These are phyloP conservation scores for Sungouiella blattae DNA, from an alignment of 805 yeast genomes.

Conservation along the genomic window DNA sequence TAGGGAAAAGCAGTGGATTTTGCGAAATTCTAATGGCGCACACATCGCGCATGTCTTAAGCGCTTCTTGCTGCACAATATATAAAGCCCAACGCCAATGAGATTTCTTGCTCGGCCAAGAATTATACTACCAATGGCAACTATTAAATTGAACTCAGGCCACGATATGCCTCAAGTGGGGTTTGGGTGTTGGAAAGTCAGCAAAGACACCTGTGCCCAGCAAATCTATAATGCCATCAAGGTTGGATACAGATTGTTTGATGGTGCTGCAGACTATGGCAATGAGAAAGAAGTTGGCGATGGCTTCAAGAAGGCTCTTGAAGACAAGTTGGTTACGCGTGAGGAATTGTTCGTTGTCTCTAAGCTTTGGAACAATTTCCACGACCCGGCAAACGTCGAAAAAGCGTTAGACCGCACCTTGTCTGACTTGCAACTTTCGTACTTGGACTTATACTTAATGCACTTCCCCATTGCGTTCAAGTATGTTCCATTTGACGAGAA, in stretches of 20 bases:
- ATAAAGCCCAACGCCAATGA: no score
- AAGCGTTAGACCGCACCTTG: neutral
- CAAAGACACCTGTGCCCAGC: neutral
- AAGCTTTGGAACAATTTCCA: constrained; percentile 2
- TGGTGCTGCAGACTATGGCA: constrained; percentile 2
- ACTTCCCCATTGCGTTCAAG: constrained; percentile 3
- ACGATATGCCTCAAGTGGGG: neutral
- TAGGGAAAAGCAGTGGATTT: no score
- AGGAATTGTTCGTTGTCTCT: neutral
- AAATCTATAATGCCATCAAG: constrained; percentile 2
- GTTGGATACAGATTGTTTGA: constrained; percentile 1
- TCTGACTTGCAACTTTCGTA: constrained; percentile 1
- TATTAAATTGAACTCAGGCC: neutral
- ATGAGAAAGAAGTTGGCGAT: constrained; percentile 1
- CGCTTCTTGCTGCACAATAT: no score
- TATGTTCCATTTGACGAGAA: neutral
- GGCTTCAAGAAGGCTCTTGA: neutral
- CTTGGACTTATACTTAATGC: constrained; percentile 2
- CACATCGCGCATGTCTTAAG: no score
- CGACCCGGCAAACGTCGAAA: neutral
- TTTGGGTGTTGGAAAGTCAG: neutral
- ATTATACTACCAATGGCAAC: no score
- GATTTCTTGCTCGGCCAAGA: no score
- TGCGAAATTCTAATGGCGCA: no score
- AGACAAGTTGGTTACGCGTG: neutral